Conservation (phyloP, 257 asterid genomes). For the Cynanchum wilfordii region DNA sequence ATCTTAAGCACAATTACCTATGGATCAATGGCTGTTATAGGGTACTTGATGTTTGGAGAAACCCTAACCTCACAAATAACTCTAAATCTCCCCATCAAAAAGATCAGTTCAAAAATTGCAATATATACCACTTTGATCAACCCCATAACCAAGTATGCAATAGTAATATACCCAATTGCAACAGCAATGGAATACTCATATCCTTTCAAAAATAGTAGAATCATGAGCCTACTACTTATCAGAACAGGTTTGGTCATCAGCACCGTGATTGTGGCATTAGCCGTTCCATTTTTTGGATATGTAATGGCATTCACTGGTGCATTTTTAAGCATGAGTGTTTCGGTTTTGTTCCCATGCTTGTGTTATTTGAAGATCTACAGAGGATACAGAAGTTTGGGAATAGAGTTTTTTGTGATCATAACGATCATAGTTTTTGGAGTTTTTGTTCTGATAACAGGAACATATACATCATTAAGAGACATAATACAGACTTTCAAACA, state of each 20-base stretch:
- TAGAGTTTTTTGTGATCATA: too few relatives aligned
- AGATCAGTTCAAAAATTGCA: constrained; percentile 36
- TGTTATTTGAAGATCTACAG: constrained; percentile 45
- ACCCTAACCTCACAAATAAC: constrained; percentile 37
- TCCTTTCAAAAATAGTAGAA: not conserved
- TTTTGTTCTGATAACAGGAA: too few relatives aligned
- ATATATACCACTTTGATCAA: constrained; percentile 42
- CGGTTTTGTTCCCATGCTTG: constrained; percentile 44
- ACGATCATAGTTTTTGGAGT: too few relatives aligned
- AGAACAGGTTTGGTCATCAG: constrained; percentile 19
- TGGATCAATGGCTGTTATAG: constrained; percentile 37
- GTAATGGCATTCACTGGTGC: constrained; percentile 55
- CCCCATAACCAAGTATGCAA: constrained; percentile 45
- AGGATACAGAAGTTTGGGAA: constrained; percentile 17
- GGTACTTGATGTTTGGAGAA: constrained; percentile 50
- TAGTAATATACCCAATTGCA: constrained; percentile 22
- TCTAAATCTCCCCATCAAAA: constrained; percentile 36
- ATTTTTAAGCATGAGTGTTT: constrained; percentile 23
- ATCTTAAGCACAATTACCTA: too few relatives aligned
- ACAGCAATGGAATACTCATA: constrained; percentile 17
- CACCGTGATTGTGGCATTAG: constrained; percentile 16
- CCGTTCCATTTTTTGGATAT: constrained; percentile 30
- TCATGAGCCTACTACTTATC: constrained; percentile 8
- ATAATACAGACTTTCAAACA: too few relatives aligned
- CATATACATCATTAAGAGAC: too few relatives aligned